These are phyloP conservation scores for Chaetothyriales sp. DNA, from an alignment of 2,329 filamentous ascomycete species.

Conservation along the genomic window DNA sequence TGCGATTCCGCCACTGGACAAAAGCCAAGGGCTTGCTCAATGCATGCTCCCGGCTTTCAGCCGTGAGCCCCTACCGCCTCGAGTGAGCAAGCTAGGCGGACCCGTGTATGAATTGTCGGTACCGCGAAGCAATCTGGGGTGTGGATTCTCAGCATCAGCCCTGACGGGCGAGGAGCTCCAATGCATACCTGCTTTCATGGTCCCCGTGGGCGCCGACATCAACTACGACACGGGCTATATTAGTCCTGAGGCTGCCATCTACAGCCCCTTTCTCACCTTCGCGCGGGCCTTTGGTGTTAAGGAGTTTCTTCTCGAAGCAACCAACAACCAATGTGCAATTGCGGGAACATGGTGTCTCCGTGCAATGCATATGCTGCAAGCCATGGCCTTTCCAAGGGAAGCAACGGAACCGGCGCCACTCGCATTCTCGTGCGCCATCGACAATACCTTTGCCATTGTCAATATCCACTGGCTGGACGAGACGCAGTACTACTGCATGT, in stretches of 20 bases:
- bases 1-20: constrained; percentile 12
- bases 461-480: constrained; percentile 19
- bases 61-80: constrained; percentile 15
- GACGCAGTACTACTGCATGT: constrained; percentile 17
- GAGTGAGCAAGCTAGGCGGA: constrained; percentile 7
- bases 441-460: constrained; percentile 15
- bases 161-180: constrained; percentile 9
- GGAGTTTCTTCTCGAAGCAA: constrained; percentile 11
- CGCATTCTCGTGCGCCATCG: constrained; percentile 16
- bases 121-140: constrained; percentile 14
- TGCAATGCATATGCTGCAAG: constrained; percentile 15
- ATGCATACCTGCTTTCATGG: constrained; percentile 11
- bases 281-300: constrained; percentile 11
- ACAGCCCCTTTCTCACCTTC: constrained; percentile 15
- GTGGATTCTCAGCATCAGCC: constrained; percentile 13
- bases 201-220: constrained; percentile 13
- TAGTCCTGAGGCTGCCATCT: constrained; percentile 13
- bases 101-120: constrained; percentile 12
- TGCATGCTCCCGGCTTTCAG: constrained; percentile 16
- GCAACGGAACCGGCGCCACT: constrained; percentile 10
- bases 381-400: constrained; percentile 8
- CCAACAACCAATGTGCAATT: constrained; percentile 18
- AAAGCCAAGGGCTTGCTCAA: constrained; percentile 9
- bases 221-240: constrained; percentile 16
- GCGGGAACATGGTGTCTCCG: constrained; percentile 17